Evolutionary conservation across 208 protist genomes (phyloP).

Genomic region (Dictyostelium gargantuum): DNA sequence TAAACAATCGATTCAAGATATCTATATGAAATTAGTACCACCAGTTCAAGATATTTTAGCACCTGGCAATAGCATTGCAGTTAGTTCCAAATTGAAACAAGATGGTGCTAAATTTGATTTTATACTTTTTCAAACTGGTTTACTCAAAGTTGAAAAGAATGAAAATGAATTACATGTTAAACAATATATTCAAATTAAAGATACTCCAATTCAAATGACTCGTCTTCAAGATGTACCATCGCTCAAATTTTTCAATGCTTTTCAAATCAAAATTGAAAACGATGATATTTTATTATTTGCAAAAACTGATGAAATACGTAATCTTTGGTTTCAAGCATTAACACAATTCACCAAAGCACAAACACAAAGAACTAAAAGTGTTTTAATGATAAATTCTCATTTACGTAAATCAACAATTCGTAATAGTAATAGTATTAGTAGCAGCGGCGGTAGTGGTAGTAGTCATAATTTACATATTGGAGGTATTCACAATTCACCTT

Average conservation of each 20-base stretch:
- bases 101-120: slow-evolving; percentile 22
- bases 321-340: background rate
- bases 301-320: background rate
- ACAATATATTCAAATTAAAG: background rate
- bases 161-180: background rate
- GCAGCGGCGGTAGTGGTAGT: too few species aligned
- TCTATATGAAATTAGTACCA: slow-evolving; percentile 32
- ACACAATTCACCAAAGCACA: background rate
- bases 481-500: background rate
- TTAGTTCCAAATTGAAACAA: background rate
- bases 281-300: background rate
- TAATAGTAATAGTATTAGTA: background rate
- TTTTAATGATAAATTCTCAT: background rate
- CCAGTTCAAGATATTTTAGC: slow-evolving; percentile 19
- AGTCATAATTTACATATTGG: too few species aligned
- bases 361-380: slow-evolving; percentile 3
- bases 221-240: background rate
- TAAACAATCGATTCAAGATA: slow-evolving; percentile 51
- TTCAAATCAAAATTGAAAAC: slow-evolving; percentile 21
- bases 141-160: background rate
- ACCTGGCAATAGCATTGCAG: background rate
- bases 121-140: background rate
- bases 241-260: slow-evolving; percentile 16
- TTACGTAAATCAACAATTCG: background rate
- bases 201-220: background rate